Base-by-base conservation (phyloP, 1,139 yeast species). In the Schwanniomyces etchellsii region DNA sequence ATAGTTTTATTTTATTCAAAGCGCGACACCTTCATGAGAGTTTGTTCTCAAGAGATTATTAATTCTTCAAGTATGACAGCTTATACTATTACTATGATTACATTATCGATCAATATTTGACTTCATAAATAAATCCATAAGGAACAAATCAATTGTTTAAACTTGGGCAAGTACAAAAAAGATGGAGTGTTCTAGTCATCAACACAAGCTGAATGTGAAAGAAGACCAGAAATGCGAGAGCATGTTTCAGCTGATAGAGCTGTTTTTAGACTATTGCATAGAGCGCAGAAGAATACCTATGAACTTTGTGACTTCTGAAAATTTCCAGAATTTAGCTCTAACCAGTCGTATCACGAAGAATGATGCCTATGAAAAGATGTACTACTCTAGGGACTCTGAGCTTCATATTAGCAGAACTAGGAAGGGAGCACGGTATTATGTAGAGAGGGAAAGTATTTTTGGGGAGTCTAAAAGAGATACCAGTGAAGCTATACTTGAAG, bases 351-450 rank as follows among this genome's bases (percentile, higher is more conserved):
- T 15, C 23, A 27, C 5, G 26, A 26, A 16, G 15, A 26, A 16
- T 28, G 29, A 12, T 13, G 26, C 34, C 4, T 37, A 33, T 20
- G 40, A 37, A 18, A 31, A 22, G n/a, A 15, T 37, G 6, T 29
- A 15, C 20, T 37, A 37, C 16, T 26, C 37, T 16, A 27, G 40
- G 29, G 26, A 33, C 21, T 21, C 30, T 14, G 27, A 32, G 7
- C 27, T 36, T 24, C 16, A 29, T 12, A 31, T 36, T 36, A 14
- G 10, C 10, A 11, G 16, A 9, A 5, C 20, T 18, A 18, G 21
- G n/a, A n/a, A 18, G 21, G 7, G 9, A 18, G 21, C 9, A 7
- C 7, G 21, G n/a, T 7, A 7, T 18, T 18, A 18, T n/a, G n/a
- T n/a, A 18, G 21, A 7, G n/a, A 18, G 21, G 7, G 9, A 7